Evolutionary conservation across 2,329 filamentous ascomycete genomes (phyloP).

Genomic region (Verticillium zaregamsianum): DNA sequence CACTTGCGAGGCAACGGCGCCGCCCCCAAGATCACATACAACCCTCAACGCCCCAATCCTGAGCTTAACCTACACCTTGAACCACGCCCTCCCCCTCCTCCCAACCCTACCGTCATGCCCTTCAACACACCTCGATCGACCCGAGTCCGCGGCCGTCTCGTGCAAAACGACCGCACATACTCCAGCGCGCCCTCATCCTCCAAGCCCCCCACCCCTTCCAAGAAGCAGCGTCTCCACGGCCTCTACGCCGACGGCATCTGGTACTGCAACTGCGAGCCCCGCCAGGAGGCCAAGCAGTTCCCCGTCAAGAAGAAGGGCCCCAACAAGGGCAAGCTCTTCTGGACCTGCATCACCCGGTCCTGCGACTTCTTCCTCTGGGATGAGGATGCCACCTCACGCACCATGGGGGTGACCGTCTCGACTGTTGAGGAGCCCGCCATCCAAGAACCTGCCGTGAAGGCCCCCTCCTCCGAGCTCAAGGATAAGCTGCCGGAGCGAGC

Average conservation of each 20-base stretch:
- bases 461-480: not conserved
- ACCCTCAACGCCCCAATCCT: not conserved
- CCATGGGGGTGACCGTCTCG: not conserved
- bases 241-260: conserved; percentile 27
- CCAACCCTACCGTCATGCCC: not conserved
- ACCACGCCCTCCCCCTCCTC: not conserved
- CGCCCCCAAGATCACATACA: not conserved
- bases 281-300: conserved; percentile 27
- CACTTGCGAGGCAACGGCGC: conserved; percentile 7
- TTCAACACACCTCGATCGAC: conserved; percentile 4
- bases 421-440: not conserved
- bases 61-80: not conserved
- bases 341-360: conserved; percentile 30
- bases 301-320: conserved; percentile 30
- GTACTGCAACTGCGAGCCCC: conserved; percentile 40
- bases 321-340: conserved; percentile 39
- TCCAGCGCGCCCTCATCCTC: conserved; percentile 1
- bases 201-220: conserved; percentile 9
- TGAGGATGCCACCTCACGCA: conserved; percentile 25
- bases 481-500: not conserved
- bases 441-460: not conserved
- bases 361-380: conserved; percentile 43
- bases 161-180: not conserved
- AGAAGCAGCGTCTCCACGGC: conserved; percentile 28
- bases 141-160: conserved; percentile 5